Evolutionary conservation across 2,329 filamentous ascomycete genomes (phyloP).

Genomic region (Ophiostoma pallidulum): DNA sequence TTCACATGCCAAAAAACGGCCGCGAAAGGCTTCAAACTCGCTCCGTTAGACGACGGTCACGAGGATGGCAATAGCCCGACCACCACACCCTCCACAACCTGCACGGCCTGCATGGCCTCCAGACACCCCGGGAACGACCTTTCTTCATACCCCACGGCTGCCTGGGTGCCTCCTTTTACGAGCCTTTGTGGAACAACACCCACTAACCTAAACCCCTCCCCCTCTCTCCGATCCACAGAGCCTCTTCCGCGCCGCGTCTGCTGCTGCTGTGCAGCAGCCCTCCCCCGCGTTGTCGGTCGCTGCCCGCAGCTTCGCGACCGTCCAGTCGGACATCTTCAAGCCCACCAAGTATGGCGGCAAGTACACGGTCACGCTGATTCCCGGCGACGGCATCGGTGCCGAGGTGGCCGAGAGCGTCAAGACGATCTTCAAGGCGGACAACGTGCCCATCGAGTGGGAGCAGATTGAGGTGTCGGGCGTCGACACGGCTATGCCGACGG

Average conservation of each 20-base stretch:
- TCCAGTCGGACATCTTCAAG: constrained; percentile 96
- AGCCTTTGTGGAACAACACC: too few species aligned
- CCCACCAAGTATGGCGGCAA: constrained; percentile 98
- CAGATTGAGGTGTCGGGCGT: constrained; percentile 93
- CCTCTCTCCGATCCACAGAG: constrained; percentile 31
- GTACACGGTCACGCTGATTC: constrained; percentile 97
- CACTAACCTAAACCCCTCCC: too few species aligned
- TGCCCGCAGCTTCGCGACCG: constrained; percentile 60
- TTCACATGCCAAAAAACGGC: constrained; percentile 9
- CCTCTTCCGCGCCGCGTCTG: constrained; percentile 39
- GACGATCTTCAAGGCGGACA: constrained; percentile 99
- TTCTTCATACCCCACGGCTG: too few species aligned
- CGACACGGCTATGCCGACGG: constrained; percentile 59
- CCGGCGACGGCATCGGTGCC: constrained; percentile 96
- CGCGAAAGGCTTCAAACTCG: too few species aligned
- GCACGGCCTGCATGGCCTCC: too few species aligned
- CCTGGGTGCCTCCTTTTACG: too few species aligned
- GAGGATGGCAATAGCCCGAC: too few species aligned
- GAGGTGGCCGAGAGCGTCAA: constrained; percentile 98
- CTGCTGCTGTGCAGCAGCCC: constrained; percentile 29
- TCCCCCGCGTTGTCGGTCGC: constrained; percentile 15
- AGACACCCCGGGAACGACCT: too few species aligned
- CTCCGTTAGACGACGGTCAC: too few species aligned
- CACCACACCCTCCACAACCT: not conserved
- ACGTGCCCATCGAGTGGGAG: constrained; percentile 97